A percentile compares a stretch with the other conserved stretches of the same genome.
Conservation (phyloP, 768 basidiomycete species). For the Leucogyrophana mollusca region DNA sequence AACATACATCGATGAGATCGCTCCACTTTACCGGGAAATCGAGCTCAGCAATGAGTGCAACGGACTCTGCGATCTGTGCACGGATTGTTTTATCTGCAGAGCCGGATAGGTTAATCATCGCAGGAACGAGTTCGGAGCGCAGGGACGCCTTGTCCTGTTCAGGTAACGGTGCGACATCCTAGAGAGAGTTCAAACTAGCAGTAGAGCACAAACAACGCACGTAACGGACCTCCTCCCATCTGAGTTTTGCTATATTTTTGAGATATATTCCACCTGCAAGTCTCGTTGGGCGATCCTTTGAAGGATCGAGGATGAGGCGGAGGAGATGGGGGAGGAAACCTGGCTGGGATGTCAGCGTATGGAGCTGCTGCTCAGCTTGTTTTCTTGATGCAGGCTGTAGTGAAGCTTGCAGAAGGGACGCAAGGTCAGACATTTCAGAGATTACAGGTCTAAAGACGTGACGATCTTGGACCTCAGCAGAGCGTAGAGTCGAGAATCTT, state of each 20-base stretch:
- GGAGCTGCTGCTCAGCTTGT: slow-evolving; percentile 78
- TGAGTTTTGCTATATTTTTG: slow-evolving; percentile 84
- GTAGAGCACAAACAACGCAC: not conserved
- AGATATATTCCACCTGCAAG: slow-evolving; percentile 88
- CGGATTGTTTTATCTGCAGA: slow-evolving; percentile 71
- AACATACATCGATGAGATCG: slow-evolving; percentile 84
- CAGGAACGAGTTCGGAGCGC: slow-evolving; percentile 77
- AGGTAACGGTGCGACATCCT: slow-evolving; percentile 74
- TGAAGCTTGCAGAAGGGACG: slow-evolving; percentile 70
- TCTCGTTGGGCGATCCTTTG: slow-evolving; percentile 66
- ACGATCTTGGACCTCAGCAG: not conserved
- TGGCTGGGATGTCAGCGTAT: slow-evolving; percentile 61
- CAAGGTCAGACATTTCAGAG: slow-evolving; percentile 60
- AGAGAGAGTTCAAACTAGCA: slow-evolving; percentile 7
- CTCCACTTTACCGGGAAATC: slow-evolving; percentile 93
- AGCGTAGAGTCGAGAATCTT: not conserved
- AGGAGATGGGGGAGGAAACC: slow-evolving; percentile 83
- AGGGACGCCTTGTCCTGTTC: slow-evolving; percentile 72
- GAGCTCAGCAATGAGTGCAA: slow-evolving; percentile 85
- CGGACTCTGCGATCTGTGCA: slow-evolving; percentile 89
- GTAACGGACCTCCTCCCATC: slow-evolving; percentile 81
- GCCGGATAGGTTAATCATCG: slow-evolving; percentile 84
- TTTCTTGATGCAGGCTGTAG: slow-evolving; percentile 69
- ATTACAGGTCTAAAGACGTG: not conserved
- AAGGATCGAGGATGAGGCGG: slow-evolving; percentile 66